Conservation (phyloP, 345 rosid species). For the Brassica incana region DNA sequence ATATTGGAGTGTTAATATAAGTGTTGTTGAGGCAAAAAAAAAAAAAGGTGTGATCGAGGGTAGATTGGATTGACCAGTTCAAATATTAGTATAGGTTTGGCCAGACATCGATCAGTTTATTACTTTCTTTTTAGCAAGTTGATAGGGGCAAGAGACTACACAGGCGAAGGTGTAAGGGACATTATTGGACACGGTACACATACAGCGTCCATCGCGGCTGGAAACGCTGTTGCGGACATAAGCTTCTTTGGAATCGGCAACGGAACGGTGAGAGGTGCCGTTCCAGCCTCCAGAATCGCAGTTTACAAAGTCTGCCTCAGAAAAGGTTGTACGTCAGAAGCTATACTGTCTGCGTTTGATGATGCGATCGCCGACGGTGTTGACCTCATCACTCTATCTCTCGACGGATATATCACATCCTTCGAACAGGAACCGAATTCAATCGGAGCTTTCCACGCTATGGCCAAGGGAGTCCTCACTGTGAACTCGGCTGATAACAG, state of each 20-base stretch:
- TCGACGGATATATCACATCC: background rate
- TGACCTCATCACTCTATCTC: conserved; percentile 45
- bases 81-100: background rate
- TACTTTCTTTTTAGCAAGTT: conserved; percentile 40
- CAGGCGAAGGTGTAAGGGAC: conserved; percentile 34
- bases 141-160: conserved; percentile 45
- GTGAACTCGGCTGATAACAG: conserved; percentile 38
- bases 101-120: background rate
- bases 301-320: conserved; percentile 39
- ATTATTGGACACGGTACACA: conserved; percentile 49
- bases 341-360: conserved; percentile 50
- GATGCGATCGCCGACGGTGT: conserved; percentile 71
- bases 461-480: conserved; percentile 39
- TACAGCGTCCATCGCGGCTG: conserved; percentile 57
- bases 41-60: background rate
- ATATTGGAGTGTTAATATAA: background rate
- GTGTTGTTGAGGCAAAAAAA: background rate
- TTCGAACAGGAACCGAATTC: conserved; percentile 25
- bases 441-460: conserved; percentile 55
- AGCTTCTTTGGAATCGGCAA: conserved; percentile 46
- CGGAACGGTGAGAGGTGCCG: conserved; percentile 54
- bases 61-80: background rate
- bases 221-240: conserved; percentile 32
- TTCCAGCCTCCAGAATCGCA: conserved; percentile 50
- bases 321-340: background rate